Evolutionary conservation across 2,329 filamentous ascomycete genomes (phyloP).

Genomic region (Colletotrichum euphorbiae): DNA sequence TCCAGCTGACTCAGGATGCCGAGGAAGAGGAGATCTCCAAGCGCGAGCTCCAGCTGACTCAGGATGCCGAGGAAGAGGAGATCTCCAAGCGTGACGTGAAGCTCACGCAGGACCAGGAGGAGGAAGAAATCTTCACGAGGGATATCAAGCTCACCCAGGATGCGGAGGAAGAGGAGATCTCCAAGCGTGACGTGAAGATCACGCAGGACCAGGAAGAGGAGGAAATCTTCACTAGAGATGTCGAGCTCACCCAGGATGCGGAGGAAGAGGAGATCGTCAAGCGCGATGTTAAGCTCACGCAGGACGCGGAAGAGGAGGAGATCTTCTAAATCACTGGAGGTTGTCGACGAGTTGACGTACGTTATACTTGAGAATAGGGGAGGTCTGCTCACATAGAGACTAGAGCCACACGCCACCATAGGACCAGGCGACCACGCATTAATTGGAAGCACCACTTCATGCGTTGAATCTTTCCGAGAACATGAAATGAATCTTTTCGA

Average conservation of each 20-base stretch:
- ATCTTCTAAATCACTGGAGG: slow-evolving; percentile 10
- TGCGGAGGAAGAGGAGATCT: slow-evolving; percentile 3
- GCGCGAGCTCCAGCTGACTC: neutral
- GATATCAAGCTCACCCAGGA: neutral
- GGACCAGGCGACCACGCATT: neutral
- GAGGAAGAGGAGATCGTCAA: slow-evolving; percentile 22
- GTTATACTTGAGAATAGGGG: neutral
- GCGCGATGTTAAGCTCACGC: neutral
- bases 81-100: neutral
- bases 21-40: slow-evolving; percentile 11
- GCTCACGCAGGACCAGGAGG: neutral
- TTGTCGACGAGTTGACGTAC: neutral
- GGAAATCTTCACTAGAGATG: slow-evolving; percentile 6
- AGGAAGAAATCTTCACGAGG: slow-evolving; percentile 16
- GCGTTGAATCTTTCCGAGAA: too few relatives aligned
- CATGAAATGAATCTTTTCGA: too few relatives aligned
- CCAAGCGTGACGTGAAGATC: slow-evolving; percentile 6
- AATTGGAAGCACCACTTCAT: neutral
- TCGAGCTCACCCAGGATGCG: neutral
- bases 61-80: slow-evolving; percentile 5
- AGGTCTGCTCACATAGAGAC: neutral
- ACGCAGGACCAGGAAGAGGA: slow-evolving; percentile 14
- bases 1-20: neutral
- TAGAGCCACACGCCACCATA: neutral
- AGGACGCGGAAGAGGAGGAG: slow-evolving; percentile 8